A percentile compares a stretch with the other conserved stretches of the same genome.
phyloP scores from a whole-genome alignment of 192 early-diverging fungal species.

The Martensiomyces pterosporus region DNA sequence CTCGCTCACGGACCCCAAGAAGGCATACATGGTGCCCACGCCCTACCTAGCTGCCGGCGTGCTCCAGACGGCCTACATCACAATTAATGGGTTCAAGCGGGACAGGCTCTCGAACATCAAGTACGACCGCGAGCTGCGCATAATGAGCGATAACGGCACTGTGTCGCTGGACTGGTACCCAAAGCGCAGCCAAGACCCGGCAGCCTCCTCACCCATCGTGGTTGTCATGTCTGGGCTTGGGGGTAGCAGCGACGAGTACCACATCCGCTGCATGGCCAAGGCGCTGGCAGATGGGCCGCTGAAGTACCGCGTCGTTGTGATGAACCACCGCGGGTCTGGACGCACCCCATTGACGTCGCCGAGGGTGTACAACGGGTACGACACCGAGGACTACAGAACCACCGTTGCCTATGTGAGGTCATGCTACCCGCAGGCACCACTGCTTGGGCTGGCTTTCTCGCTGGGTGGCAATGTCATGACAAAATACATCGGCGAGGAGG shows the following conservation, averaged over 20 bases:
- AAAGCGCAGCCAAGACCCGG: constrained; percentile 18
- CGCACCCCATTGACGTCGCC: constrained; percentile 47
- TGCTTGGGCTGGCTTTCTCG: constrained; percentile 76
- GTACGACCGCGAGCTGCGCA: constrained; percentile 38
- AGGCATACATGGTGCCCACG: constrained; percentile 57
- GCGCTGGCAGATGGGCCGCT: constrained; percentile 22
- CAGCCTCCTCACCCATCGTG: constrained; percentile 57
- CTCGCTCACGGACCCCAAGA: constrained; percentile 30
- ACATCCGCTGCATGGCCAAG: constrained; percentile 65
- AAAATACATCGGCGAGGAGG: constrained; percentile 75
- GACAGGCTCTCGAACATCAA: neutral
- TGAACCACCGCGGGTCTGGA: constrained; percentile 41
- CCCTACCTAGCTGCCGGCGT: constrained; percentile 64
- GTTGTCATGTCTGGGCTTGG: constrained; percentile 79
- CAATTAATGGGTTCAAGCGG: constrained; percentile 38
- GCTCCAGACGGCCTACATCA: constrained; percentile 55
- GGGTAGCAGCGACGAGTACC: constrained; percentile 77
- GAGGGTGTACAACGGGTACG: constrained; percentile 74
- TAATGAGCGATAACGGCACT: constrained; percentile 69
- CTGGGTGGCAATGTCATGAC: constrained; percentile 81
- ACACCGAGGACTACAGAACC: constrained; percentile 60
- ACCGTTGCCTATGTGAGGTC: constrained; percentile 13
- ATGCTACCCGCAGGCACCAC: constrained; percentile 52
- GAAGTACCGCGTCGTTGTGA: constrained; percentile 60
- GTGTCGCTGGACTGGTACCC: constrained; percentile 79